phyloP scores from a whole-genome alignment of 2,329 filamentous ascomycete species.

The Hypocrella siamensis region DNA sequence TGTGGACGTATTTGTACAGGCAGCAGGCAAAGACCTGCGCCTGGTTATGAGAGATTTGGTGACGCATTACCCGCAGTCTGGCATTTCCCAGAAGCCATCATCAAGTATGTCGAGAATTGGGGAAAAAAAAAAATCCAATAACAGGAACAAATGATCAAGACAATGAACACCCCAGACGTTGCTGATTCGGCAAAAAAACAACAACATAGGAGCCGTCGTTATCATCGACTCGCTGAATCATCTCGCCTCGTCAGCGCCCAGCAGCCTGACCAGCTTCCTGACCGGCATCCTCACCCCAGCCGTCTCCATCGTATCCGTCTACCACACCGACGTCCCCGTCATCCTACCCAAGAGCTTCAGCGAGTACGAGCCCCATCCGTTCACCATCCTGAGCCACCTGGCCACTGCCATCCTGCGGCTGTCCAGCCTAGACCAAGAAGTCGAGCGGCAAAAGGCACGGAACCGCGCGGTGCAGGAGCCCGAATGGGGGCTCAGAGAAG shows the following conservation, averaged over 20 bases:
- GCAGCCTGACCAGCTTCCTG: constrained; percentile 51
- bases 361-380: constrained; percentile 50
- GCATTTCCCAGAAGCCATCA: constrained; percentile 20
- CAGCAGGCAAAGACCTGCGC: constrained; percentile 40
- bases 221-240: constrained; percentile 68
- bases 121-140: too few relatives aligned
- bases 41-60: constrained; percentile 44
- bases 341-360: constrained; percentile 23
- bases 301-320: constrained; percentile 61
- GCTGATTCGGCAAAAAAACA: neutral
- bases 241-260: constrained; percentile 36
- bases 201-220: constrained; percentile 47
- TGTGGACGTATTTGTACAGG: constrained; percentile 52
- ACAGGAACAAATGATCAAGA: too few relatives aligned
- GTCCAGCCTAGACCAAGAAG: constrained; percentile 57
- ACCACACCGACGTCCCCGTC: constrained; percentile 67
- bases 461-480: constrained; percentile 64
- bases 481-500: constrained; percentile 62
- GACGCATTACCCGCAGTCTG: constrained; percentile 27
- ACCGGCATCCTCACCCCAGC: constrained; percentile 49
- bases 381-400: constrained; percentile 64
- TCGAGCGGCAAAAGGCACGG: constrained; percentile 58
- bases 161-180: too few relatives aligned
- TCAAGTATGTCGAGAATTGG: neutral
- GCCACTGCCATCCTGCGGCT: constrained; percentile 74